phyloP scores from a whole-genome alignment of 257 asterid species.

The Plectranthus barbatus region DNA sequence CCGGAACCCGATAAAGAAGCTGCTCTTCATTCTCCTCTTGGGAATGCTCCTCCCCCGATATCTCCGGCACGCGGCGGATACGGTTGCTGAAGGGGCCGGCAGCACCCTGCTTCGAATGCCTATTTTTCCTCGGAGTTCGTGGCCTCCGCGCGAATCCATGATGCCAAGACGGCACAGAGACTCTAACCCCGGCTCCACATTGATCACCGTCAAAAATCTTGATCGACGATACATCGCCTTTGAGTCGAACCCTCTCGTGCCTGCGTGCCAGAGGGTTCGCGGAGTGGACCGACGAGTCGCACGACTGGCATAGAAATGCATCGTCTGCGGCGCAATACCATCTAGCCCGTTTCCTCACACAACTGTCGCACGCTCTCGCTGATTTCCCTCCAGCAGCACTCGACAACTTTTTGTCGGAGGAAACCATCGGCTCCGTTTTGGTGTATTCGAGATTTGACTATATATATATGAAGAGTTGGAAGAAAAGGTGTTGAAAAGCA shows the following conservation, averaged over 20 bases:
- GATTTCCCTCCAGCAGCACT: conserved; percentile 56
- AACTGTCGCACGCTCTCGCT: conserved; percentile 66
- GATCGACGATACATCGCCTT: conserved; percentile 18
- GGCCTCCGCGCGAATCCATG: conserved; percentile 55
- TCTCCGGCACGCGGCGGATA: conserved; percentile 51
- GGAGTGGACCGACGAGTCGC: conserved; percentile 70
- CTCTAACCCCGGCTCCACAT: not conserved
- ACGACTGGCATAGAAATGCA: conserved; percentile 68
- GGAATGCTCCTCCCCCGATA: conserved; percentile 43
- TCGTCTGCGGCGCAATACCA: conserved; percentile 86
- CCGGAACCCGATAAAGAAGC: conserved; percentile 62
- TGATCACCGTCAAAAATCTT: conserved; percentile 11
- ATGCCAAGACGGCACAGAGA: conserved; percentile 46
- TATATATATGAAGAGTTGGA: not conserved
- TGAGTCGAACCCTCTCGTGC: conserved; percentile 74
- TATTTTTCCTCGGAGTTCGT: conserved; percentile 51
- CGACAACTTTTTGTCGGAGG: conserved; percentile 38
- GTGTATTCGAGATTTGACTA: not conserved
- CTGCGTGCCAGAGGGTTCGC: conserved; percentile 71
- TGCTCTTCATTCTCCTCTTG: conserved; percentile 55
- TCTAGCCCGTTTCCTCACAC: conserved; percentile 52
- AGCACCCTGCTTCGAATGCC: conserved; percentile 7
- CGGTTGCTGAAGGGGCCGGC: conserved; percentile 8
- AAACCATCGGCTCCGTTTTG: conserved; percentile 27
- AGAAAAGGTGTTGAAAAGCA: not conserved